These are phyloP conservation scores for Colletotrichum simmondsii DNA, from an alignment of 2,329 filamentous ascomycete species.

Conservation along the genomic window DNA sequence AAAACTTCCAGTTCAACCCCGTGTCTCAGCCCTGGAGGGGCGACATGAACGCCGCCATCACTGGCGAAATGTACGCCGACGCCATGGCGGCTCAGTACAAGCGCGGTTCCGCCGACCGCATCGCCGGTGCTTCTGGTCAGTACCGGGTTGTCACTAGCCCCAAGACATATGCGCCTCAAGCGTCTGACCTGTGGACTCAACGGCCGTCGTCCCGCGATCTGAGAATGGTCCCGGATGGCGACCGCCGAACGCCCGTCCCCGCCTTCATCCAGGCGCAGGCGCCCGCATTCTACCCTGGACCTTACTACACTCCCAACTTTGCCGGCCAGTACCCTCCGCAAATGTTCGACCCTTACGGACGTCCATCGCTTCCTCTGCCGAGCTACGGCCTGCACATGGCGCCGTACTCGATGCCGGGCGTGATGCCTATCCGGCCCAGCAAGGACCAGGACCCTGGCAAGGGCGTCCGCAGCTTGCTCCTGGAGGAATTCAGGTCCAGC, in stretches of 20 bases:
- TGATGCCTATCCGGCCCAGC: constrained; percentile 48
- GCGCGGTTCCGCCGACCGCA: constrained; percentile 52
- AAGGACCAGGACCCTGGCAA: constrained; percentile 69
- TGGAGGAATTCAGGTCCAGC: constrained; percentile 84
- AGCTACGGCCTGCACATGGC: constrained; percentile 47
- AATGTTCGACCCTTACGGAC: constrained; percentile 45
- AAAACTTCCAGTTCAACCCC: constrained; percentile 58
- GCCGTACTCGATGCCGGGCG: constrained; percentile 39
- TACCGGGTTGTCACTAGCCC: constrained; percentile 41
- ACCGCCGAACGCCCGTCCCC: constrained; percentile 49
- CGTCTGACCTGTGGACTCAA: constrained; percentile 51
- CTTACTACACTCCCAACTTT: constrained; percentile 49
- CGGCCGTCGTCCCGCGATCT: constrained; percentile 48
- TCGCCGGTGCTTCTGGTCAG: constrained; percentile 46
- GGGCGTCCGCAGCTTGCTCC: constrained; percentile 74
- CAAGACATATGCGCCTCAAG: constrained; percentile 40
- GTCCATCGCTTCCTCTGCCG: constrained; percentile 35
- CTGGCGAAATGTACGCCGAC: constrained; percentile 46
- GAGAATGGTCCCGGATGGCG: constrained; percentile 46
- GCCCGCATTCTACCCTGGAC: constrained; percentile 43
- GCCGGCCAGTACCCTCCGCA: constrained; percentile 50
- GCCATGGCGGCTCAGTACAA: constrained; percentile 41
- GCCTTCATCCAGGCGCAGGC: constrained; percentile 44
- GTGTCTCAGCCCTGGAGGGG: constrained; percentile 58
- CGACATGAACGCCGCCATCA: constrained; percentile 44